A percentile compares a stretch with the other conserved stretches of the same genome.
These are phyloP conservation scores for Aspergillus awamori DNA, from an alignment of 2,329 filamentous ascomycete genomes.

Conservation along the genomic window DNA sequence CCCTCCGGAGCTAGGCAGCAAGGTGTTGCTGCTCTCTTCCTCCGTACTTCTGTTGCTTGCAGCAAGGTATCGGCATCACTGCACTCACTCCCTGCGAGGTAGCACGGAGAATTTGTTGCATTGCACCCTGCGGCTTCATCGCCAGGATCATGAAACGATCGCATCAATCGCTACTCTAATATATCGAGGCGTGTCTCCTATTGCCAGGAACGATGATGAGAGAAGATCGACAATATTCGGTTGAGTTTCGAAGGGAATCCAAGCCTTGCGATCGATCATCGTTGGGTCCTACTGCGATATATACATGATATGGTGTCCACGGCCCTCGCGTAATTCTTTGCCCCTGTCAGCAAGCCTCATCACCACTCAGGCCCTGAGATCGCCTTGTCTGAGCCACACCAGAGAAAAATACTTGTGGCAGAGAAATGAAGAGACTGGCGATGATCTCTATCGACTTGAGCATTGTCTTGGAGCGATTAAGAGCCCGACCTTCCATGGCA, in stretches of 20 bases:
- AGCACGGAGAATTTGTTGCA: background rate
- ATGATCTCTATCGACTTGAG: too few species aligned
- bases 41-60: background rate
- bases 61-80: background rate
- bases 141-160: background rate
- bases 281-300: background rate
- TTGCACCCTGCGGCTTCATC: background rate
- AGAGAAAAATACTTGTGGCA: background rate
- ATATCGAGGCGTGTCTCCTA: background rate
- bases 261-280: constrained; percentile 1
- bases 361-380: background rate
- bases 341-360: background rate
- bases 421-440: too few species aligned
- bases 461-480: background rate
- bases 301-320: background rate
- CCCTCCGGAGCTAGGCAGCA: background rate
- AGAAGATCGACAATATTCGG: background rate
- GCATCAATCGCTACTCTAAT: background rate
- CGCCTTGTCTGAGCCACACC: background rate
- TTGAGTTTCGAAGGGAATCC: background rate
- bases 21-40: background rate
- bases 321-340: background rate
- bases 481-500: background rate
- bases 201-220: background rate
- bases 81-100: background rate